Evolutionary conservation across 1,284 basidiomycete genomes (phyloP).

Genomic region (Ganoderma lucidum): DNA sequence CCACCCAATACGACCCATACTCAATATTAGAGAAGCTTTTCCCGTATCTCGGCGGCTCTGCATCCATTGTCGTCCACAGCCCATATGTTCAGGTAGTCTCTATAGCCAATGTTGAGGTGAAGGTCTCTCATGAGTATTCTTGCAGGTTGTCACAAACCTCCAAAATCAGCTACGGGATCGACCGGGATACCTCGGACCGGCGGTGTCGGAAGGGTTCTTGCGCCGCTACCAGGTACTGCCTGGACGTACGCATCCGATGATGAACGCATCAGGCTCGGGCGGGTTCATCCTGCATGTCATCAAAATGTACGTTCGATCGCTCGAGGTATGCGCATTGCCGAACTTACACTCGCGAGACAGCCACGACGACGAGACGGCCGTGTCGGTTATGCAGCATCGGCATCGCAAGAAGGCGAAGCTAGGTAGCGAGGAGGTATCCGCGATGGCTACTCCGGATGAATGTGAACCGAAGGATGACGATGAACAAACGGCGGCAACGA

Average conservation of each 20-base stretch:
- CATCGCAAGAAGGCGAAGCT: constrained; percentile 40
- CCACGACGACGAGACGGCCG: constrained; percentile 73
- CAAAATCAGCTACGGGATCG: constrained; percentile 76
- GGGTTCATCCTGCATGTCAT: constrained; percentile 89
- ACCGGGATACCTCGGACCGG: constrained; percentile 80
- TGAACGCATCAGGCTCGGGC: constrained; percentile 90
- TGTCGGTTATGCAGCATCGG: constrained; percentile 53
- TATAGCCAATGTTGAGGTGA: not conserved
- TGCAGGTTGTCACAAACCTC: constrained; percentile 76
- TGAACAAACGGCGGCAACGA: constrained; percentile 3
- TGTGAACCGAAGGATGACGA: constrained; percentile 5
- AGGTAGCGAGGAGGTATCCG: constrained; percentile 16
- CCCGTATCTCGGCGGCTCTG: constrained; percentile 86
- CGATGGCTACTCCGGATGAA: not conserved
- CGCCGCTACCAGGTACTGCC: constrained; percentile 93
- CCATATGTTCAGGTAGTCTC: constrained; percentile 75
- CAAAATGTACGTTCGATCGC: constrained; percentile 73
- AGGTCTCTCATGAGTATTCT: constrained; percentile 15
- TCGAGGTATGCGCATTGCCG: not conserved
- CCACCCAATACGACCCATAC: constrained; percentile 87
- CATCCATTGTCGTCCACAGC: constrained; percentile 87
- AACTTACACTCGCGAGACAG: constrained; percentile 44
- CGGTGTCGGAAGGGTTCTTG: constrained; percentile 89
- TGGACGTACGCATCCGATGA: constrained; percentile 94
- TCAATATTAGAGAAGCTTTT: constrained; percentile 82